Percentiles rank a stretch among this genome's conserved stretches.
phyloP scores from a whole-genome alignment of 192 early-diverging fungal genomes.

The Coemansia reversa region DNA sequence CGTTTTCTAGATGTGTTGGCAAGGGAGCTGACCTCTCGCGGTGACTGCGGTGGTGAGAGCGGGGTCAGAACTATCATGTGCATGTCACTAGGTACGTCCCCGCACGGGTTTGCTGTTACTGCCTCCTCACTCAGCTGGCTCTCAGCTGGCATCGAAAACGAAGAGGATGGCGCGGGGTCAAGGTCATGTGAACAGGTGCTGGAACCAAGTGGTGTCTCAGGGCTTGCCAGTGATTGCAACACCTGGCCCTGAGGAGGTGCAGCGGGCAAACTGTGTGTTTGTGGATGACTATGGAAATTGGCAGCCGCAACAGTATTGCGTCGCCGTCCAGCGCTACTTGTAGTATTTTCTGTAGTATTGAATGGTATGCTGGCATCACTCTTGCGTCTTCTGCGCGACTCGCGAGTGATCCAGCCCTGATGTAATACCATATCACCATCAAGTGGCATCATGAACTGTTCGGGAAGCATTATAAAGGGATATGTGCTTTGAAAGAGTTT shows the following conservation, averaged over 20 bases:
- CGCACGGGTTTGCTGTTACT: slow-evolving; percentile 1
- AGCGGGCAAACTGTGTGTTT: background rate
- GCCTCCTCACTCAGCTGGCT: background rate
- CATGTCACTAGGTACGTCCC: background rate
- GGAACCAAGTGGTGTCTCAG: background rate
- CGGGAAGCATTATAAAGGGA: slow-evolving; percentile 10
- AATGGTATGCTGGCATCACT: slow-evolving; percentile 31
- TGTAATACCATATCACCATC: slow-evolving; percentile 36
- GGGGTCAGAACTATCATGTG: slow-evolving; percentile 23
- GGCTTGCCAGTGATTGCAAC: background rate
- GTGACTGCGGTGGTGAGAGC: slow-evolving; percentile 8
- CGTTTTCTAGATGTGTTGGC: background rate
- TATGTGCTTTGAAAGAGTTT: background rate
- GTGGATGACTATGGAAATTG: slow-evolving; percentile 8
- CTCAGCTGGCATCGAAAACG: background rate
- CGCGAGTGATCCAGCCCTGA: slow-evolving; percentile 33
- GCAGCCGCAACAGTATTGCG: slow-evolving; percentile 38
- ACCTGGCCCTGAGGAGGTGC: background rate
- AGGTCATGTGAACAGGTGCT: background rate
- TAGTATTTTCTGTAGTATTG: slow-evolving; percentile 9
- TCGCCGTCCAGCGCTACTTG: slow-evolving; percentile 14
- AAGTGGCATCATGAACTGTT: slow-evolving; percentile 27
- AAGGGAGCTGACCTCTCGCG: background rate
- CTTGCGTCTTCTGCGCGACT: slow-evolving; percentile 34
- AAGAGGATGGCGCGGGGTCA: background rate